phyloP scores from a whole-genome alignment of 176 grass and related monocot species.

The Zoysia pacifica region DNA sequence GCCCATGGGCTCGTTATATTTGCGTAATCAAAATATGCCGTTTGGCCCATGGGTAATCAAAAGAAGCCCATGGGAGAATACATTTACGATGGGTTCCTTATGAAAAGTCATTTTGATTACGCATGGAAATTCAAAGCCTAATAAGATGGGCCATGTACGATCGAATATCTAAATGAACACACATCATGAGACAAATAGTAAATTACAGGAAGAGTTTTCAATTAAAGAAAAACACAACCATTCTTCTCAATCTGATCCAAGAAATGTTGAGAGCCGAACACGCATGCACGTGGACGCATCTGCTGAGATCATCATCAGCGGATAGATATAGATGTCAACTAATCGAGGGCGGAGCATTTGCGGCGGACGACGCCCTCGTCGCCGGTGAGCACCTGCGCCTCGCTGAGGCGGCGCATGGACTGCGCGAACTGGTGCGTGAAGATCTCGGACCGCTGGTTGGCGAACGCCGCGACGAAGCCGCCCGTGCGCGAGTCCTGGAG shows the following conservation, averaged over 20 bases:
- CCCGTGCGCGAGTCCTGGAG: constrained; percentile 60
- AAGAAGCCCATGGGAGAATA: too few species aligned
- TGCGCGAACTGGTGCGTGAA: constrained; percentile 62
- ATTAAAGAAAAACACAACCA: constrained; percentile 5
- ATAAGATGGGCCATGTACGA: not conserved
- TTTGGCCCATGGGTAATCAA: too few species aligned
- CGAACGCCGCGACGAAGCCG: constrained; percentile 35
- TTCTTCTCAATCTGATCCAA: constrained; percentile 14
- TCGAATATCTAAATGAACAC: not conserved
- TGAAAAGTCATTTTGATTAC: too few species aligned
- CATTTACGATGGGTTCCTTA: too few species aligned
- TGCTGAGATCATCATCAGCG: not conserved
- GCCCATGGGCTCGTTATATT: too few species aligned
- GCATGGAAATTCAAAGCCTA: not conserved
- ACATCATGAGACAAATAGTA: not conserved
- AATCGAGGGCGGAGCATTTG: constrained; percentile 72
- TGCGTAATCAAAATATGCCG: too few species aligned
- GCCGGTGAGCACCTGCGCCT: constrained; percentile 62
- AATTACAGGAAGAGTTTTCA: not conserved
- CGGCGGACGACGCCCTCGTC: constrained; percentile 70
- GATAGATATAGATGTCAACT: not conserved
- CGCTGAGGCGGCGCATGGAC: constrained; percentile 70
- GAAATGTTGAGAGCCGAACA: not conserved
- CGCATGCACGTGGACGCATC: not conserved
- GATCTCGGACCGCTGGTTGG: not conserved